Base-by-base conservation (phyloP, 116 monocot genomes). In the Dioscorea cayenensis region DNA sequence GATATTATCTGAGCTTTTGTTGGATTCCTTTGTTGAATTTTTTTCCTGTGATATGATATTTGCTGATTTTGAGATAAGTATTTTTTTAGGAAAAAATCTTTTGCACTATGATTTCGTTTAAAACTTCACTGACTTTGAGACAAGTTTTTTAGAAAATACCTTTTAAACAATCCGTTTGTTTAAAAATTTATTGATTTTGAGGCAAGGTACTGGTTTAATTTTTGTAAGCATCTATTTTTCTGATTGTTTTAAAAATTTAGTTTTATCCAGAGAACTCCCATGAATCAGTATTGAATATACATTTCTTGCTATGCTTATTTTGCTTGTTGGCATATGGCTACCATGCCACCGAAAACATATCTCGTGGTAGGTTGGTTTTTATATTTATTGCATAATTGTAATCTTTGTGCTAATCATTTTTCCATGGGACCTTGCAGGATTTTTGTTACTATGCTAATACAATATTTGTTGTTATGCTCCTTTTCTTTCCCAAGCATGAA, bases 371-470 rank as follows among this genome's bases (percentile, higher is more conserved):
- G 55, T 18, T 12, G 14, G 51, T 25, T 27, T 11, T 49, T 28
- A 23, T 27, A 14, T 23, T 51, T 10, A 23, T 69, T 21, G 10
- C n/a, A 18, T 67, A 0, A 38, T 14, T 35, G 17, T 18, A 1
- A 19, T 72, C 72, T 28, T 66, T 27, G 66, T 60, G 49, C 36
- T 10, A 8, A 20, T 51, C 48, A 61, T 52, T 35, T 49, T 14
- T 48, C 49, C 10, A 29, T 75, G 23, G 10, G 38, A 68, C 73
- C 66, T 76, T 94, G 67, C 88, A 99, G 99, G 99, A 99, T 71
- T 99, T 99, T 75, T 99, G 99, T 81, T 99, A 99, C 73, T 99
- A 99, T 81, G 99, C 94, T 20, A 99, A 99, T 78, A 91, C 99
- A 66, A 77, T 99, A 55, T 94, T 93, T 79, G 64, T 99, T 5